Evolutionary conservation across 495 filamentous ascomycete species (phyloP).

Genomic region (Aspergillus diversus): DNA sequence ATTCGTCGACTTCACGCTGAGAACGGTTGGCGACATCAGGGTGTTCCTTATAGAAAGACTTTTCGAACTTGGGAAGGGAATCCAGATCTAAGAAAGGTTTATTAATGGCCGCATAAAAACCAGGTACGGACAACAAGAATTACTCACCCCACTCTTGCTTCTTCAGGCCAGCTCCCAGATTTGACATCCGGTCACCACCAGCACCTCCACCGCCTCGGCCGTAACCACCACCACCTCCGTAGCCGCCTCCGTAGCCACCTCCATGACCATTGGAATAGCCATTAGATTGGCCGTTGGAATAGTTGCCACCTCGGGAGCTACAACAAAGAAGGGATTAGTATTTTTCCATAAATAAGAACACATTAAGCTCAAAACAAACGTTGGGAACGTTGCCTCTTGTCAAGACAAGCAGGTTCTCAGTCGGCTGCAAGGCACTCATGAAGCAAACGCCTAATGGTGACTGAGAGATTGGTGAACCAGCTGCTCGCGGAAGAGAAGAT

Average conservation of each 20-base stretch:
- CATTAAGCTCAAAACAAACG: background rate
- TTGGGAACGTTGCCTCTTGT: background rate
- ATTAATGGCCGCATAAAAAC: slow-evolving; percentile 16
- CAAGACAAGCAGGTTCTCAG: background rate
- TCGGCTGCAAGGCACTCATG: background rate
- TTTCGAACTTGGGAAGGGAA: slow-evolving; percentile 93
- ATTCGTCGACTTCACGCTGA: slow-evolving; percentile 78
- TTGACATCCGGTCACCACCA: slow-evolving; percentile 90
- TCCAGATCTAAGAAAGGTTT: slow-evolving; percentile 62
- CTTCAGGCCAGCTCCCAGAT: slow-evolving; percentile 83
- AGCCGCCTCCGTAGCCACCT: slow-evolving; percentile 41
- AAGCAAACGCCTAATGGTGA: background rate
- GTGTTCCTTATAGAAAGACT: slow-evolving; percentile 98
- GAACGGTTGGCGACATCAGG: slow-evolving; percentile 74
- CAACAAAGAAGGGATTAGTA: slow-evolving; percentile 10
- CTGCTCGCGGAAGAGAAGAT: background rate
- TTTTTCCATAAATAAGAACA: background rate
- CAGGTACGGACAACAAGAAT: background rate
- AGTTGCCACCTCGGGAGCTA: slow-evolving; percentile 47
- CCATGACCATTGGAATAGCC: slow-evolving; percentile 46
- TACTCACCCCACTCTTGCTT: slow-evolving; percentile 83
- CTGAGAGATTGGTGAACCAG: background rate
- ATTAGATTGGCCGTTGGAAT: slow-evolving; percentile 51
- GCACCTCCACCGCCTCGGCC: slow-evolving; percentile 57
- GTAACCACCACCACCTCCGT: slow-evolving; percentile 46